A percentile compares a stretch with the other conserved stretches of the same genome.
Evolutionary conservation across 78 protist genomes (phyloP).

Genomic region (Goniomonas avonlea): DNA sequence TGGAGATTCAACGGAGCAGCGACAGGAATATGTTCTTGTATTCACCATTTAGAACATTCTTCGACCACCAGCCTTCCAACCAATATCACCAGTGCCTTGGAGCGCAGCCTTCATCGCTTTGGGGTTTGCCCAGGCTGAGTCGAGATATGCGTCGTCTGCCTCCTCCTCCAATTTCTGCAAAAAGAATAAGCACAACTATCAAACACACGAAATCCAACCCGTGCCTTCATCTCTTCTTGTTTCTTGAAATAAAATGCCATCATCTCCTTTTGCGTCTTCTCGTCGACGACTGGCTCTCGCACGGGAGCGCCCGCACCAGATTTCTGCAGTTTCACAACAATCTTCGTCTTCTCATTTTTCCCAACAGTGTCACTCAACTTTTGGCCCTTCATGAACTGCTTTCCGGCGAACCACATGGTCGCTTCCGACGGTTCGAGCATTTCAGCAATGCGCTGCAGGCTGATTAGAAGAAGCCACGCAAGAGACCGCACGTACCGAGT

Average conservation of each 20-base stretch:
- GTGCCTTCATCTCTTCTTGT: slow-evolving; percentile 63
- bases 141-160: slow-evolving; percentile 20
- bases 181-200: neutral
- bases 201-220: neutral
- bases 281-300: slow-evolving; percentile 39
- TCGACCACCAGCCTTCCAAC: neutral
- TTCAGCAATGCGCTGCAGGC: too few species aligned
- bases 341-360: slow-evolving; percentile 55
- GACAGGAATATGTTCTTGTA: neutral
- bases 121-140: slow-evolving; percentile 28
- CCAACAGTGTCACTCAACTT: slow-evolving; percentile 35
- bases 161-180: slow-evolving; percentile 11
- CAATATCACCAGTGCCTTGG: neutral
- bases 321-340: slow-evolving; percentile 43
- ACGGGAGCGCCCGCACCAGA: slow-evolving; percentile 28
- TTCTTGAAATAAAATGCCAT: slow-evolving; percentile 47
- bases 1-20: too few species aligned
- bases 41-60: neutral
- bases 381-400: slow-evolving; percentile 28
- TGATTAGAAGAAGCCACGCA: neutral
- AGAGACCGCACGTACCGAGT: neutral
- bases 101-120: neutral
- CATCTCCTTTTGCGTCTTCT: slow-evolving; percentile 45
- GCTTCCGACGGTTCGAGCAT: neutral
- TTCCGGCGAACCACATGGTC: slow-evolving; percentile 54